A percentile compares a stretch with the other conserved stretches of the same genome.
phyloP scores from a whole-genome alignment of 2,329 filamentous ascomycete species.

The Anisogramma anomala region DNA sequence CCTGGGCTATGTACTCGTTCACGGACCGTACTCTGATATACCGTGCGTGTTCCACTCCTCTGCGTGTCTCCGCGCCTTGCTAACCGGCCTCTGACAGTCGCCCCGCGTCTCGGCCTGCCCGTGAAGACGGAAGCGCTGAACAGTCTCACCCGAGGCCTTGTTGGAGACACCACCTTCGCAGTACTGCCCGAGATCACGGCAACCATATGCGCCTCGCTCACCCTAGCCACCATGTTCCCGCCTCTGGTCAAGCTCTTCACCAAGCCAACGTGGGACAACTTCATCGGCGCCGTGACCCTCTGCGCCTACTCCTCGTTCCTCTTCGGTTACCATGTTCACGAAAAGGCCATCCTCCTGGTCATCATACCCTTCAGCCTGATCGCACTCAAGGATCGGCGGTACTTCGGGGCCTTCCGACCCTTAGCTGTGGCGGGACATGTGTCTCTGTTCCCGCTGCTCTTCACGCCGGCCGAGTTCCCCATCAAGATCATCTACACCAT shows the following conservation, averaged over 20 bases:
- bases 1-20: constrained; percentile 97
- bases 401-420: constrained; percentile 83
- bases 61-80: neutral
- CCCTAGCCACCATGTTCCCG: constrained; percentile 68
- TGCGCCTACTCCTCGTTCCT: constrained; percentile 95
- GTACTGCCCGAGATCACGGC: constrained; percentile 81
- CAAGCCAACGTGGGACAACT: constrained; percentile 73
- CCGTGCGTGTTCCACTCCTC: constrained; percentile 38
- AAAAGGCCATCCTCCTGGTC: constrained; percentile 89
- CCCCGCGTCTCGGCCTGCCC: constrained; percentile 64
- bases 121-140: constrained; percentile 65
- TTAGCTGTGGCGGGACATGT: constrained; percentile 90
- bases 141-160: constrained; percentile 84
- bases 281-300: constrained; percentile 78
- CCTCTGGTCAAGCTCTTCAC: constrained; percentile 74
- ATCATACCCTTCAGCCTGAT: constrained; percentile 93
- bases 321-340: constrained; percentile 97
- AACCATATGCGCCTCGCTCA: constrained; percentile 67
- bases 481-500: constrained; percentile 90
- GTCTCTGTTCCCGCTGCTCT: constrained; percentile 86
- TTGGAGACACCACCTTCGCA: constrained; percentile 89
- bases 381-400: constrained; percentile 77
- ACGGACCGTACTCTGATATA: constrained; percentile 72
- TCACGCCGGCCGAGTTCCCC: constrained; percentile 84
- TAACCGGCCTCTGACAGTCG: constrained; percentile 45